These are phyloP conservation scores for Ciborinia camelliae DNA, from an alignment of 2,329 filamentous ascomycete species.

Conservation along the genomic window DNA sequence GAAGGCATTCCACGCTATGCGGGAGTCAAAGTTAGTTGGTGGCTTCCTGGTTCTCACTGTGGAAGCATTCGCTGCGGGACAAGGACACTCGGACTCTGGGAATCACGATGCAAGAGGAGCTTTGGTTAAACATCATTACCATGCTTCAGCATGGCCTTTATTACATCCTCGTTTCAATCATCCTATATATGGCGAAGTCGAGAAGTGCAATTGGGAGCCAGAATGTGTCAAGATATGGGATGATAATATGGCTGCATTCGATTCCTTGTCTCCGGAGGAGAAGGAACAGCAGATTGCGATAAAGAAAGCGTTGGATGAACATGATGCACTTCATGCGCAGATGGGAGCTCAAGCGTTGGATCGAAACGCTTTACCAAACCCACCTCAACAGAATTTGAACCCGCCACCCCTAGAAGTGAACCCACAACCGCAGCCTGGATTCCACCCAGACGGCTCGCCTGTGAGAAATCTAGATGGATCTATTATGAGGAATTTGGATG, in stretches of 20 bases:
- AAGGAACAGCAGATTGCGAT: slow-evolving; percentile 45
- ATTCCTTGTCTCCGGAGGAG: slow-evolving; percentile 55
- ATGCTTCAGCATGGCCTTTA: slow-evolving; percentile 69
- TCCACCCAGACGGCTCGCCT: not conserved
- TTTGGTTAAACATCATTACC: slow-evolving; percentile 71
- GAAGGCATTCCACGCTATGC: slow-evolving; percentile 62
- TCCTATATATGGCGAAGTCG: slow-evolving; percentile 66
- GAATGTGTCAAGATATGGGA: slow-evolving; percentile 66
- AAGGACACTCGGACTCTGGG: slow-evolving; percentile 69
- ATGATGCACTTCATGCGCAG: slow-evolving; percentile 20
- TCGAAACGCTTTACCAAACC: not conserved
- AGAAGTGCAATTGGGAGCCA: slow-evolving; percentile 66
- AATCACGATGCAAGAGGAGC: slow-evolving; percentile 65
- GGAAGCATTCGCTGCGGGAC: slow-evolving; percentile 69
- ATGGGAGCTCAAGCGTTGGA: slow-evolving; percentile 11
- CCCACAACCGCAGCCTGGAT: slow-evolving; percentile 1
- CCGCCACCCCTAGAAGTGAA: not conserved
- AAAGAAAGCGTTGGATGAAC: slow-evolving; percentile 27
- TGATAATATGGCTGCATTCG: slow-evolving; percentile 58
- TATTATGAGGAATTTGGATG: slow-evolving; percentile 2
- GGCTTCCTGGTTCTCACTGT: slow-evolving; percentile 66
- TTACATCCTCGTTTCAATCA: slow-evolving; percentile 64
- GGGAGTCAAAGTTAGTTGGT: slow-evolving; percentile 62
- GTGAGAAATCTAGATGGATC: slow-evolving; percentile 6
- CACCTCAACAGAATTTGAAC: slow-evolving; percentile 4